A percentile compares a stretch with the other conserved stretches of the same genome.
Conservation (phyloP, 495 filamentous ascomycete genomes). For the Trypethelium eluteriae region DNA sequence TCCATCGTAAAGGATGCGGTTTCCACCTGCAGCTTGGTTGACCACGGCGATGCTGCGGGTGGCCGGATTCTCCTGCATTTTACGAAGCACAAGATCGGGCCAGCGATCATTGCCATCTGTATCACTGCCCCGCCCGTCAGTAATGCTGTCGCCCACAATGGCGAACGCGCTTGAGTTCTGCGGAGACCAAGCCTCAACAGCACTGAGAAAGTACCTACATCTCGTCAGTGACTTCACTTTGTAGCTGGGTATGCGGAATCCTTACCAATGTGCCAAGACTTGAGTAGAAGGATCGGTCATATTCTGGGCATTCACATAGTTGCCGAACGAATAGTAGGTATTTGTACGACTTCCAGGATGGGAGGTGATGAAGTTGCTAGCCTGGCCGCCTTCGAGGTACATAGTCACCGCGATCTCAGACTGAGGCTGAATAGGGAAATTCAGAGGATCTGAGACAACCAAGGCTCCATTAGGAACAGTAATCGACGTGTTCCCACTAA, state of each 20-base stretch:
- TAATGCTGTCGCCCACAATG: constrained; percentile 68
- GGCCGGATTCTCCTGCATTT: constrained; percentile 43
- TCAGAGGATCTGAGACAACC: constrained; percentile 56
- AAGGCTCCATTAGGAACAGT: constrained; percentile 52
- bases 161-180: constrained; percentile 42
- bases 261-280: constrained; percentile 27
- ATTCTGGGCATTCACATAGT: constrained; percentile 43
- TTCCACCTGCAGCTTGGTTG: constrained; percentile 70
- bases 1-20: constrained; percentile 56
- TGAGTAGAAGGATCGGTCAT: constrained; percentile 35
- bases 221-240: constrained; percentile 9
- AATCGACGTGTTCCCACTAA: constrained; percentile 45
- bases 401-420: constrained; percentile 51
- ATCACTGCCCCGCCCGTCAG: constrained; percentile 58
- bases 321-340: constrained; percentile 49
- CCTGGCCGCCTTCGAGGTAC: constrained; percentile 52
- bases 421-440: constrained; percentile 44
- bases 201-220: constrained; percentile 52
- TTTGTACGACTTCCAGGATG: constrained; percentile 65
- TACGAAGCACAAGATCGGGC: constrained; percentile 57
- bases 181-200: constrained; percentile 51
- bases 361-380: constrained; percentile 49
- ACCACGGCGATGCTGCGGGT: constrained; percentile 47
- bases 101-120: constrained; percentile 59
- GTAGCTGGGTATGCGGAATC: not conserved